A percentile compares a stretch with the other conserved stretches of the same genome.
These are phyloP conservation scores for Bondarzewia mesenterica DNA, from an alignment of 1,284 basidiomycete species.

Conservation along the genomic window DNA sequence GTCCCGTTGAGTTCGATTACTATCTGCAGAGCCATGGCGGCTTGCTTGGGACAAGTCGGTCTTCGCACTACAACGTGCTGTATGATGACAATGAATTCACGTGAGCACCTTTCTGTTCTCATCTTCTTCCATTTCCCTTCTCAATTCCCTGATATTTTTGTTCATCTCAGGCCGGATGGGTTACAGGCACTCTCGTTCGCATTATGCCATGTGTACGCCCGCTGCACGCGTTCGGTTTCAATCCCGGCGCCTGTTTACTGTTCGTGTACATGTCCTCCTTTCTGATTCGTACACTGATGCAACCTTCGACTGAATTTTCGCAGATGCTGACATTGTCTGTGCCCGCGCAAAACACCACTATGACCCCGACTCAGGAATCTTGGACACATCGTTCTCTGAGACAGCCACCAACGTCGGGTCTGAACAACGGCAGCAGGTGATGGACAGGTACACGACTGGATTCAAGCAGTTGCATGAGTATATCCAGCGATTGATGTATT, in stretches of 20 bases:
- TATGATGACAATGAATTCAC: conserved; percentile 51
- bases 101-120: conserved; percentile 21
- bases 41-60: conserved; percentile 41
- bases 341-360: conserved; percentile 75
- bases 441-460: conserved; percentile 44
- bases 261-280: conserved; percentile 26
- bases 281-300: conserved; percentile 1
- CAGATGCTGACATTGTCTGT: conserved; percentile 82
- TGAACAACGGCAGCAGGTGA: conserved; percentile 29
- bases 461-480: conserved; percentile 50
- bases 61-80: conserved; percentile 62
- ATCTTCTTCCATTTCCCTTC: neutral
- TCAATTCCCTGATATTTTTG: conserved; percentile 4
- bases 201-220: conserved; percentile 75
- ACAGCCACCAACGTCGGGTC: conserved; percentile 38
- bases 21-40: conserved; percentile 74
- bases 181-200: conserved; percentile 68
- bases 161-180: conserved; percentile 44
- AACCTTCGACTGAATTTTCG: neutral
- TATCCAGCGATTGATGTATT: conserved; percentile 58
- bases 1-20: conserved; percentile 75
- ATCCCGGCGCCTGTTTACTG: conserved; percentile 82
- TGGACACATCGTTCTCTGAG: conserved; percentile 48
- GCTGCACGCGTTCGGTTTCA: conserved; percentile 76
- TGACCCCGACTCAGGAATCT: conserved; percentile 41